Percentiles rank a stretch among this genome's conserved stretches.
Conservation (phyloP, 371 early-diverging fungal species). For the Zopfochytrium polystomum region DNA sequence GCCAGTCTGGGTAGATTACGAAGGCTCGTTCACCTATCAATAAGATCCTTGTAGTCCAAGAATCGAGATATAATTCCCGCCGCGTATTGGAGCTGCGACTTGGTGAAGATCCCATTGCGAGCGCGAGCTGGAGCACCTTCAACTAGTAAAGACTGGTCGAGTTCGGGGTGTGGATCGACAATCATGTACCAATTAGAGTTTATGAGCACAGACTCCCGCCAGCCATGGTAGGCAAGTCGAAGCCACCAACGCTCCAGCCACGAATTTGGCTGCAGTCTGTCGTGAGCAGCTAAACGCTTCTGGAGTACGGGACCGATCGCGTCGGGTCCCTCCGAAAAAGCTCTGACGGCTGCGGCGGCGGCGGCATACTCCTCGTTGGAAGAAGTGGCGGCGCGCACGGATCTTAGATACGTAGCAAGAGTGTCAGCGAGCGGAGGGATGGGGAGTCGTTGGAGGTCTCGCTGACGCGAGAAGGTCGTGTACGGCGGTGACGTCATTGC, state of each 20-base stretch:
- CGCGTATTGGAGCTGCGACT: conserved; percentile 72
- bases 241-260: conserved; percentile 86
- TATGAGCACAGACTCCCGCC: conserved; percentile 79
- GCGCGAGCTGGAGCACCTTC: conserved; percentile 31
- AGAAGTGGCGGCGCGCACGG: conserved; percentile 70
- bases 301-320: conserved; percentile 77
- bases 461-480: conserved; percentile 16
- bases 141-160: conserved; percentile 56
- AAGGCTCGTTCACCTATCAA: conserved; percentile 55
- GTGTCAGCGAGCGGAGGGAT: conserved; percentile 83
- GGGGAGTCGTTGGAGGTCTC: conserved; percentile 40
- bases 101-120: conserved; percentile 53
- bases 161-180: conserved; percentile 71
- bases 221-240: conserved; percentile 83
- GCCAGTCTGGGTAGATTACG: no score
- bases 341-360: conserved; percentile 62
- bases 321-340: conserved; percentile 66
- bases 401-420: conserved; percentile 71
- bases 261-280: conserved; percentile 54
- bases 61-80: conserved; percentile 65
- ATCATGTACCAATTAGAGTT: conserved; percentile 81
- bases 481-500: no score
- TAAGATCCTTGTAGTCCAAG: conserved; percentile 66
- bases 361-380: conserved; percentile 62
- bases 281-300: conserved; percentile 56